Evolutionary conservation across 768 basidiomycete species (phyloP).

Genomic region (Boletus reticulatus): DNA sequence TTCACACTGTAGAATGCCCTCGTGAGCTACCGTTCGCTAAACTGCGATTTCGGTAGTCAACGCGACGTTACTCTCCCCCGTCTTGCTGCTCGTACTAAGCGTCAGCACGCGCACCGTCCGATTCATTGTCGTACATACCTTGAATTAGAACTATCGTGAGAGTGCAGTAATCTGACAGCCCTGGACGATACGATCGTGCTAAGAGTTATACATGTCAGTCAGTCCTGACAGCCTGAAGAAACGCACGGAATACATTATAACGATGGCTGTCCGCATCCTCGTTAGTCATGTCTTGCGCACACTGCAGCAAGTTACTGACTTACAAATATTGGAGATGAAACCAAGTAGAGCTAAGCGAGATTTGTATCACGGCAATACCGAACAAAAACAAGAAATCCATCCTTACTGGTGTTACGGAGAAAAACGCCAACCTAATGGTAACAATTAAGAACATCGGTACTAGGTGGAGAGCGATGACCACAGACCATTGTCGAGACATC

Average conservation of each 20-base stretch:
- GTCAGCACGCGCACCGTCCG: background rate
- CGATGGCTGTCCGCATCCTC: background rate
- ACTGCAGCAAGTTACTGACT: background rate
- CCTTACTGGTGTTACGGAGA: slow-evolving; percentile 2
- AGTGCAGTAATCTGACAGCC: slow-evolving; percentile 10
- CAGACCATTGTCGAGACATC: slow-evolving; percentile 13
- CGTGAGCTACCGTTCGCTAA: too few relatives aligned
- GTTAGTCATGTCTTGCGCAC: background rate
- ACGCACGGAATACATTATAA: slow-evolving; percentile 3
- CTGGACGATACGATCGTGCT: slow-evolving; percentile 10
- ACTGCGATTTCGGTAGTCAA: slow-evolving; percentile 11
- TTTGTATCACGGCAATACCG: background rate
- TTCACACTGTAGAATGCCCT: too few relatives aligned
- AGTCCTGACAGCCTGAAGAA: background rate
- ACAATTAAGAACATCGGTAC: background rate
- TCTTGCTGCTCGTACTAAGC: background rate
- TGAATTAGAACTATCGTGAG: background rate
- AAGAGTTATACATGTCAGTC: background rate
- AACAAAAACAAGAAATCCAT: background rate
- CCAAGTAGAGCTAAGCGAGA: background rate
- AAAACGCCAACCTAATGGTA: slow-evolving; percentile 5
- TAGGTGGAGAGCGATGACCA: background rate
- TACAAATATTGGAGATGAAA: background rate
- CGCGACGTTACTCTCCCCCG: background rate
- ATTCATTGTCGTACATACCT: background rate